Percentiles rank a stretch among this genome's conserved stretches.
Evolutionary conservation across 164 flowering plant genomes (phyloP).

Genomic region (Magnolia officinalis): DNA sequence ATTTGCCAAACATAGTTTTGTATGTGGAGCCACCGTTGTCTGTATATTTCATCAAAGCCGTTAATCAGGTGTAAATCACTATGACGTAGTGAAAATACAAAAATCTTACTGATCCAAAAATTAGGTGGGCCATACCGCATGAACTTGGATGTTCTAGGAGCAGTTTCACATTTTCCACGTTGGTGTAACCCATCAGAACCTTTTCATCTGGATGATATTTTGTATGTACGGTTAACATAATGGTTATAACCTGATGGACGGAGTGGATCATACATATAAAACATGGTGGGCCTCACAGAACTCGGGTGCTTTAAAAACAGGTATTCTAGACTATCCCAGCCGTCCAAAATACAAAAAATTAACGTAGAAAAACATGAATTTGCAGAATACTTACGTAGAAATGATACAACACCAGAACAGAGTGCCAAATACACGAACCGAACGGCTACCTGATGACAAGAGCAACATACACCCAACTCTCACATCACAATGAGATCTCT

Average conservation of each 20-base stretch:
- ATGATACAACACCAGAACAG: constrained; percentile 43
- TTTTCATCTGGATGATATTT: background rate
- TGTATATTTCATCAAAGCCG: no score
- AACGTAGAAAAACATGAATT: background rate
- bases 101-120: no score
- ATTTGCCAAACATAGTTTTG: no score
- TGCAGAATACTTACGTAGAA: constrained; percentile 52
- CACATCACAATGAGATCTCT: background rate
- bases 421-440: constrained; percentile 50
- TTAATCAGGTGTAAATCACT: no score
- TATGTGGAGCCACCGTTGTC: no score
- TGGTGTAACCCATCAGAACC: no score
- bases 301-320: background rate
- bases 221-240: background rate
- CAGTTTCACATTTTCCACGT: no score
- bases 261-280: background rate
- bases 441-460: constrained; percentile 49
- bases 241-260: background rate
- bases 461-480: background rate
- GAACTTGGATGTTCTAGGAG: no score
- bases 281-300: background rate
- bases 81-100: no score
- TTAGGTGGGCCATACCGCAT: no score
- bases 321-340: no score
- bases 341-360: background rate